Evolutionary conservation across 192 early-diverging fungal species (phyloP).

Genomic region (Coemansia sp.): DNA sequence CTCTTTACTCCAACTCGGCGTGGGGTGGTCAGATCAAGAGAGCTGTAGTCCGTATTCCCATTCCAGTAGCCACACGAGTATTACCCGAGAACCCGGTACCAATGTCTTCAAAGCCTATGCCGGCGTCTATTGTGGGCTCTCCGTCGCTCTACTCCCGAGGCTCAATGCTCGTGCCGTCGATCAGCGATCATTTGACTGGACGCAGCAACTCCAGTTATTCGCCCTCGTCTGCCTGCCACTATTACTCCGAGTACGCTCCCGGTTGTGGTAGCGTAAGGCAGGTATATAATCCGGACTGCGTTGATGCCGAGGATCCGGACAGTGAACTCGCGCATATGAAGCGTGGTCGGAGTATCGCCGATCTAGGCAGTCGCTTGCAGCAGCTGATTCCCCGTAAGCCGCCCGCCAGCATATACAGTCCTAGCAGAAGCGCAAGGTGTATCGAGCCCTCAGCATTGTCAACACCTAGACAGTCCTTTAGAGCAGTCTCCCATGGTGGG

Average conservation of each 20-base stretch:
- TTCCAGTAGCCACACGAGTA: slow-evolving; percentile 41
- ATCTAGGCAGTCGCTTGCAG: slow-evolving; percentile 39
- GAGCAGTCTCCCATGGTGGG: slow-evolving; percentile 28
- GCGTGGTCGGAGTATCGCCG: slow-evolving; percentile 38
- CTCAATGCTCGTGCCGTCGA: neutral
- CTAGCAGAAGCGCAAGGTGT: slow-evolving; percentile 4
- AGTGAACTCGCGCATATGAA: slow-evolving; percentile 12
- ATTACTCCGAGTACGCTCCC: neutral
- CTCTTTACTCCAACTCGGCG: slow-evolving; percentile 23
- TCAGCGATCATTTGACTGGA: slow-evolving; percentile 4
- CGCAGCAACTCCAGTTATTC: neutral
- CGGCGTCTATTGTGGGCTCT: slow-evolving; percentile 1
- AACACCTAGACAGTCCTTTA: neutral
- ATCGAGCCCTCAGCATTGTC: slow-evolving; percentile 6
- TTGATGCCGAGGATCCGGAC: neutral
- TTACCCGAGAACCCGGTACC: slow-evolving; percentile 16
- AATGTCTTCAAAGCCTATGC: neutral
- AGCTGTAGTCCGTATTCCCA: slow-evolving; percentile 24
- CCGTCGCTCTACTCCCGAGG: slow-evolving; percentile 13
- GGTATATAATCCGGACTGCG: neutral
- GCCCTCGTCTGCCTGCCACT: neutral
- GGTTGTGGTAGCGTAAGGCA: slow-evolving; percentile 2
- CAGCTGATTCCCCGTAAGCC: slow-evolving; percentile 48
- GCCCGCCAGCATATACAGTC: slow-evolving; percentile 7
- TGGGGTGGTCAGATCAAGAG: slow-evolving; percentile 40